Percentiles rank a stretch among this genome's conserved stretches.
Conservation (phyloP, 768 basidiomycete genomes). For the Leccinellum albellum region DNA sequence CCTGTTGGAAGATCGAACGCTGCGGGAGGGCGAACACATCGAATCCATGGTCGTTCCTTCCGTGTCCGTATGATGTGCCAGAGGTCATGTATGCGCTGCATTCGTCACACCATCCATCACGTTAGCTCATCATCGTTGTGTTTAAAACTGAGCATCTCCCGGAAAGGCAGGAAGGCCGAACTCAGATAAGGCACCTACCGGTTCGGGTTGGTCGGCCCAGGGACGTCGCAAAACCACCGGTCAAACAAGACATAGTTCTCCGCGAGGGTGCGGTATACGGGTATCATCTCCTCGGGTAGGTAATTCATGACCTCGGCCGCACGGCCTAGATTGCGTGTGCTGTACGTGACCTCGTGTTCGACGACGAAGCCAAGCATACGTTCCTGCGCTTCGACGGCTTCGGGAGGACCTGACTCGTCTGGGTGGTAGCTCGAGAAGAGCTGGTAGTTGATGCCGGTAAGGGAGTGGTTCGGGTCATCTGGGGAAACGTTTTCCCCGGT, state of each 20-base stretch:
- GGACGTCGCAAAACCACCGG: slow-evolving; percentile 24
- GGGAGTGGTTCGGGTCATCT: slow-evolving; percentile 23
- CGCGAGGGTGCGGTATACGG: slow-evolving; percentile 21
- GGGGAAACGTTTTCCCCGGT: slow-evolving; percentile 18
- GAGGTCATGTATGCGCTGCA: slow-evolving; percentile 24
- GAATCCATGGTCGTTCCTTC: slow-evolving; percentile 16
- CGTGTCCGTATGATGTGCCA: slow-evolving; percentile 25
- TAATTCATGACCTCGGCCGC: slow-evolving; percentile 20
- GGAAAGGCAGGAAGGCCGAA: not conserved
- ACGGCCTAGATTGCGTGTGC: slow-evolving; percentile 8
- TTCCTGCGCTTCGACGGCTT: slow-evolving; percentile 2
- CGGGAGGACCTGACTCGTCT: slow-evolving; percentile 8
- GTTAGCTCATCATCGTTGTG: not conserved
- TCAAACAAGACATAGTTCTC: slow-evolving; percentile 25
- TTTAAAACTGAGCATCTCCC: not conserved
- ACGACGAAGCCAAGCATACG: slow-evolving; percentile 22
- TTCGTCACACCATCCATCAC: not conserved
- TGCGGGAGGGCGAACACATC: slow-evolving; percentile 20
- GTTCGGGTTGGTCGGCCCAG: slow-evolving; percentile 26
- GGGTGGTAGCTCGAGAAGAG: slow-evolving; percentile 23
- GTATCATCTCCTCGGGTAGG: slow-evolving; percentile 23
- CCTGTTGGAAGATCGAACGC: slow-evolving; percentile 26
- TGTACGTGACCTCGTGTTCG: slow-evolving; percentile 16
- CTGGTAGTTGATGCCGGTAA: slow-evolving; percentile 23
- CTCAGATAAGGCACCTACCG: slow-evolving; percentile 5